Conservation (phyloP, 2,329 filamentous ascomycete genomes). For the Exophiala viscosa region DNA sequence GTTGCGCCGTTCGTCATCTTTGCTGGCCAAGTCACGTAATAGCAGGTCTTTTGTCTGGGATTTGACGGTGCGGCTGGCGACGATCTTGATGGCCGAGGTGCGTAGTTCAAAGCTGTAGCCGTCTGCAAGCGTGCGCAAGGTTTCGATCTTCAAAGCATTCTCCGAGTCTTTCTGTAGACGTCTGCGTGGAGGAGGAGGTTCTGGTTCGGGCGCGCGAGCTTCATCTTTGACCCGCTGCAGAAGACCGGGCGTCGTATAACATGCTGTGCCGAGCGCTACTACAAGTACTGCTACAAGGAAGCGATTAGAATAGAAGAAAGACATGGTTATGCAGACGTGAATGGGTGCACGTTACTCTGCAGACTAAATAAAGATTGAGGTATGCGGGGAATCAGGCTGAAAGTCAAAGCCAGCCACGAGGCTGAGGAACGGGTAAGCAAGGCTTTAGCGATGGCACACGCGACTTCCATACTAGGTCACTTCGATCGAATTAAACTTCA, state of each 20-base stretch:
- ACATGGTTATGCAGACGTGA: constrained; percentile 9
- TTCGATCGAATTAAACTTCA: no score
- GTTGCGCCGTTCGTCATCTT: constrained; percentile 35
- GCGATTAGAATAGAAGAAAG: constrained; percentile 17
- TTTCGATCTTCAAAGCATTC: constrained; percentile 43
- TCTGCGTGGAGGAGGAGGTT: constrained; percentile 13
- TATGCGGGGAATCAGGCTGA: not conserved
- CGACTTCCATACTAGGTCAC: no score
- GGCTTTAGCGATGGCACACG: no score
- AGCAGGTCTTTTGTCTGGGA: constrained; percentile 39
- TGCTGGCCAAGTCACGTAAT: constrained; percentile 40
- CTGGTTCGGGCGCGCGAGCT: constrained; percentile 14
- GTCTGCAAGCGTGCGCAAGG: constrained; percentile 63
- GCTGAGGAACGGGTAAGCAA: no score
- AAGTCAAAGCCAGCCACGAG: no score
- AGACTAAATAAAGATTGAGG: not conserved
- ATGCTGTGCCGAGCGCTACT: constrained; percentile 14
- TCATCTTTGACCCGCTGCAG: constrained; percentile 18
- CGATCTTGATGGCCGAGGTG: constrained; percentile 55
- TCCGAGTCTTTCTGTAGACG: constrained; percentile 23
- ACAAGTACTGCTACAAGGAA: constrained; percentile 9
- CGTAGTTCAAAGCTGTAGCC: constrained; percentile 71
- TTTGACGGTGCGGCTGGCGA: constrained; percentile 44
- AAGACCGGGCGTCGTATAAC: constrained; percentile 10
- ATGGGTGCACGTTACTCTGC: not conserved